phyloP scores from a whole-genome alignment of 1,139 yeast species.

The Pichia sp. region DNA sequence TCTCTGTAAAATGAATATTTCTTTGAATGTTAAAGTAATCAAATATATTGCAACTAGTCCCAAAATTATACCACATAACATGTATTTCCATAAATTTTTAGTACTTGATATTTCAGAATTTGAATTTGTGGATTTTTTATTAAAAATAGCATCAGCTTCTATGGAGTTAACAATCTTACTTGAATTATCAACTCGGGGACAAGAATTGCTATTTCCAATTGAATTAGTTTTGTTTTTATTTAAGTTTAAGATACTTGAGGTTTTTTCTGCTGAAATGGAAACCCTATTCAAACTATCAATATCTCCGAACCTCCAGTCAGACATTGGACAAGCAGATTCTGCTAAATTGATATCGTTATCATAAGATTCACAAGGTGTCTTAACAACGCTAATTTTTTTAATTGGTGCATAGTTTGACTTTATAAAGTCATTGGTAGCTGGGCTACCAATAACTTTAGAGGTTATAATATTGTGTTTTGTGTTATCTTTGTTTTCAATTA shows the following conservation, averaged over 20 bases:
- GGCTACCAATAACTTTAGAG: too few relatives aligned
- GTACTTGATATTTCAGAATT: neutral
- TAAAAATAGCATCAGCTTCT: neutral
- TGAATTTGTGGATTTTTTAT: neutral
- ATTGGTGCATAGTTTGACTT: too few relatives aligned
- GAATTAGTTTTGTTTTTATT: neutral
- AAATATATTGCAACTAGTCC: neutral
- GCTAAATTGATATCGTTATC: too few relatives aligned
- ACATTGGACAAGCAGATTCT: too few relatives aligned
- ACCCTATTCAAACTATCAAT: neutral
- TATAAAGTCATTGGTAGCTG: too few relatives aligned
- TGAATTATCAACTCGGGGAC: too few relatives aligned
- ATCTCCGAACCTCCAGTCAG: neutral
- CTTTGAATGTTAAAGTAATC: neutral
- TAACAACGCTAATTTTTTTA: too few relatives aligned
- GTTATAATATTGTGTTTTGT: too few relatives aligned
- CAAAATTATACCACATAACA: neutral
- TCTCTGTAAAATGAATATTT: neutral
- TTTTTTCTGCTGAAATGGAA: neutral
- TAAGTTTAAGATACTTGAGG: neutral
- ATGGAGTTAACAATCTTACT: neutral
- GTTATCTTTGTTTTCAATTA: too few relatives aligned
- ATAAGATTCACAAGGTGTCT: too few relatives aligned
- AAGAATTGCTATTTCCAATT: neutral
- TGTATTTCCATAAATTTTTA: neutral